These are phyloP conservation scores for Penicillium crystallinum DNA, from an alignment of 495 filamentous ascomycete species.

Conservation along the genomic window DNA sequence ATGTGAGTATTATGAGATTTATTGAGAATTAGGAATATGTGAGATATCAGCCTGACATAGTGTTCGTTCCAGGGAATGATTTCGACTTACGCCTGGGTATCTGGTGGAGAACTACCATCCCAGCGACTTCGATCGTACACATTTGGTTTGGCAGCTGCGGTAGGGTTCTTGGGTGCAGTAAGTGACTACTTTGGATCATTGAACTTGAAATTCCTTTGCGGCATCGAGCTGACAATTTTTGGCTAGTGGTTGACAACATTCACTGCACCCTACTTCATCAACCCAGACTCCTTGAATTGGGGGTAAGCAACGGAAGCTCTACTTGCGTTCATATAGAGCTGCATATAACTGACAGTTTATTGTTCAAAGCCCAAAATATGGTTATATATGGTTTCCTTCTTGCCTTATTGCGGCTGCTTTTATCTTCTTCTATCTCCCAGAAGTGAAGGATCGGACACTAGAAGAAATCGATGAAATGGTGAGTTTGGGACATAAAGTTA, in stretches of 20 bases:
- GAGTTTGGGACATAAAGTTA: not conserved
- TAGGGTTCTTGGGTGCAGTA: slow-evolving; percentile 37
- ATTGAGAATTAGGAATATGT: not conserved
- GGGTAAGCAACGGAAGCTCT: slow-evolving; percentile 17
- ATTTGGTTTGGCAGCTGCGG: slow-evolving; percentile 45
- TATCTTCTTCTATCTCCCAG: slow-evolving; percentile 41
- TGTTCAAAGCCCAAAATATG: slow-evolving; percentile 48
- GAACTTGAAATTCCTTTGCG: not conserved
- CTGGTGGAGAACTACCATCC: slow-evolving; percentile 49
- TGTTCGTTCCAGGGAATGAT: slow-evolving; percentile 11
- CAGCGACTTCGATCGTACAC: slow-evolving; percentile 49
- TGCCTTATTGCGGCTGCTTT: slow-evolving; percentile 27
- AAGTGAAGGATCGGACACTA: slow-evolving; percentile 48
- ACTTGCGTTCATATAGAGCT: not conserved
- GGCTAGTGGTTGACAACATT: slow-evolving; percentile 53
- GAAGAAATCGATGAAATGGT: slow-evolving; percentile 21
- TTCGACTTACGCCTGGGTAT: slow-evolving; percentile 53
- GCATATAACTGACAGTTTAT: not conserved
- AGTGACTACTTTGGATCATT: not conserved
- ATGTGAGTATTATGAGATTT: slow-evolving; percentile 21
- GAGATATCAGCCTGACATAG: not conserved
- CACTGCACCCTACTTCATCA: slow-evolving; percentile 62
- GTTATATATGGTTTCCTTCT: slow-evolving; percentile 46
- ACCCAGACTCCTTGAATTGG: slow-evolving; percentile 51
- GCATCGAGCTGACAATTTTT: not conserved